Percentiles rank a stretch among this genome's conserved stretches.
Conservation (phyloP, 2,329 filamentous ascomycete species). For the Ciborinia camelliae region DNA sequence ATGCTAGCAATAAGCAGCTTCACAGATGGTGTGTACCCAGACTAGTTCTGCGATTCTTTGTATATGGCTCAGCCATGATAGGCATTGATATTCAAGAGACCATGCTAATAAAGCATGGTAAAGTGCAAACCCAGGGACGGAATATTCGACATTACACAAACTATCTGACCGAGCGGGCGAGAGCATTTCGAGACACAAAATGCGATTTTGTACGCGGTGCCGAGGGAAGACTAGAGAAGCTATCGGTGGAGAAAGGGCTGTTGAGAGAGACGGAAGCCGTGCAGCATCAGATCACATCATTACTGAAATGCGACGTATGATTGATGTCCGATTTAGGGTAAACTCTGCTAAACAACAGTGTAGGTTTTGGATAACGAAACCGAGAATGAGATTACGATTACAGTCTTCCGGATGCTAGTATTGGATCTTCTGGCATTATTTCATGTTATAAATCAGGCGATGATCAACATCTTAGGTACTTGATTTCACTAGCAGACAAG, state of each 20-base stretch:
- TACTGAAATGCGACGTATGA: constrained; percentile 86
- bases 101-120: constrained; percentile 40
- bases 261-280: constrained; percentile 88
- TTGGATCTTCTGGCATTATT: constrained; percentile 87
- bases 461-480: constrained; percentile 92
- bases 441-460: constrained; percentile 92
- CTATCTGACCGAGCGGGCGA: constrained; percentile 79
- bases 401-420: constrained; percentile 86
- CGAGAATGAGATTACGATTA: constrained; percentile 95
- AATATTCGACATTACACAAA: constrained; percentile 91
- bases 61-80: constrained; percentile 23
- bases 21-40: constrained; percentile 70
- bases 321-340: background rate
- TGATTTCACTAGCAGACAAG: constrained; percentile 1
- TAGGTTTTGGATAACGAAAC: constrained; percentile 83
- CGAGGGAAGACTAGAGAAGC: constrained; percentile 76
- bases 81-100: constrained; percentile 25
- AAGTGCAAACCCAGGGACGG: constrained; percentile 89
- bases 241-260: constrained; percentile 87
- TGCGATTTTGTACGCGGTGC: constrained; percentile 85
- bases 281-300: constrained; percentile 78
- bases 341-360: constrained; percentile 26
- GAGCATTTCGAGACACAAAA: constrained; percentile 78
- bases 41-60: constrained; percentile 9
- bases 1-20: constrained; percentile 86